Conservation (phyloP, 1,284 basidiomycete genomes). For the Cryptococcus hybrid region DNA sequence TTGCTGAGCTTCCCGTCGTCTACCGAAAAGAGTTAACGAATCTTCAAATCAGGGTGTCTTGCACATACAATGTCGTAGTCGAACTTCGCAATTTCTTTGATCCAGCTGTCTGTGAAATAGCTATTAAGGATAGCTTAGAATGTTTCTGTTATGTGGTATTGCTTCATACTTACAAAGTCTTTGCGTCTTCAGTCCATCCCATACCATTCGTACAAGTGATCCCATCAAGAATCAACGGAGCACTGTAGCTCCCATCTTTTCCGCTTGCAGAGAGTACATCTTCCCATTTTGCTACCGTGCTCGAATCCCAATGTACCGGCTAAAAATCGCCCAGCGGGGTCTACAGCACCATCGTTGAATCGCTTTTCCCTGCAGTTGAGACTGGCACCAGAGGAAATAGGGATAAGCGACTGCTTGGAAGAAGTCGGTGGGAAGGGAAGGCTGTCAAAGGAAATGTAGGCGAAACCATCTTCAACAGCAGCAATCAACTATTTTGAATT, state of each 20-base stretch:
- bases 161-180: constrained; percentile 13
- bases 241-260: neutral
- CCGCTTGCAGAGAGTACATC: constrained; percentile 10
- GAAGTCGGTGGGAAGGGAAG: constrained; percentile 17
- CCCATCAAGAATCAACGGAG: constrained; percentile 10
- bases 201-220: constrained; percentile 28
- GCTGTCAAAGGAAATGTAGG: constrained; percentile 10
- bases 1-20: constrained; percentile 11
- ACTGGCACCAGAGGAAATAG: neutral
- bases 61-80: constrained; percentile 20
- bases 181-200: constrained; percentile 19
- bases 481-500: constrained; percentile 15
- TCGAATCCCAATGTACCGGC: constrained; percentile 22
- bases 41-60: neutral
- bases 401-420: neutral
- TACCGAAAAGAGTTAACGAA: neutral
- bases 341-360: constrained; percentile 25
- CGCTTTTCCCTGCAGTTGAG: constrained; percentile 9
- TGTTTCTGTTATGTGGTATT: neutral
- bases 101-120: constrained; percentile 27
- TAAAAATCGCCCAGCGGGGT: constrained; percentile 21
- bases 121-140: neutral
- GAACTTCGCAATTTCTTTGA: constrained; percentile 17
- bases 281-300: constrained; percentile 3
- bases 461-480: constrained; percentile 14